Conservation (phyloP, 257 asterid species). For the Fraxinus anomala region DNA sequence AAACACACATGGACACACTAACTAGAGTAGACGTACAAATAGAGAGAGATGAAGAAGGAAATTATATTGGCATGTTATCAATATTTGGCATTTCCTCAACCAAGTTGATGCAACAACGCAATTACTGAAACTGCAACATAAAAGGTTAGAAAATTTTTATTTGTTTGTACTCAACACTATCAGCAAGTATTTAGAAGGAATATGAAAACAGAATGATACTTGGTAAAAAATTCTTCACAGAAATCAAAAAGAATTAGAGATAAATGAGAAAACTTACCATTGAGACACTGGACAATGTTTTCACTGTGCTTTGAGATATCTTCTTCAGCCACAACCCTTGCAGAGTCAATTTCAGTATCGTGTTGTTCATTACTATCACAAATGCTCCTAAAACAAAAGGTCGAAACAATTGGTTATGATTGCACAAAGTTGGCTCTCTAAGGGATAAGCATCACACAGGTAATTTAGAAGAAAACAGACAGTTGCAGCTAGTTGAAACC, state of each 20-base stretch:
- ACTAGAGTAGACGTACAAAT: neutral
- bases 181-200: neutral
- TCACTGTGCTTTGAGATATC: slow-evolving; percentile 51
- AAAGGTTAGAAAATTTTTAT: neutral
- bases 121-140: neutral
- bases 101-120: neutral
- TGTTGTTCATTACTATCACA: slow-evolving; percentile 59
- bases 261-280: slow-evolving; percentile 42
- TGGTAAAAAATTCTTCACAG: neutral
- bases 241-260: neutral
- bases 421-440: neutral
- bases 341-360: slow-evolving; percentile 54
- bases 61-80: neutral
- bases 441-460: neutral
- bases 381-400: slow-evolving; percentile 45
- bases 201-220: neutral
- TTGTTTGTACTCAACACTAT: neutral
- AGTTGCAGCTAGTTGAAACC: neutral
- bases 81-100: neutral
- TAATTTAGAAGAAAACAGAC: neutral
- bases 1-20: neutral
- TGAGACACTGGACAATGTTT: slow-evolving; percentile 43
- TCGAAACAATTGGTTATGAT: neutral
- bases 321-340: slow-evolving; percentile 61
- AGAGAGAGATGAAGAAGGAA: neutral